Base-by-base conservation (phyloP, 2,329 filamentous ascomycete species). In the Colletotrichum echinochloae region DNA sequence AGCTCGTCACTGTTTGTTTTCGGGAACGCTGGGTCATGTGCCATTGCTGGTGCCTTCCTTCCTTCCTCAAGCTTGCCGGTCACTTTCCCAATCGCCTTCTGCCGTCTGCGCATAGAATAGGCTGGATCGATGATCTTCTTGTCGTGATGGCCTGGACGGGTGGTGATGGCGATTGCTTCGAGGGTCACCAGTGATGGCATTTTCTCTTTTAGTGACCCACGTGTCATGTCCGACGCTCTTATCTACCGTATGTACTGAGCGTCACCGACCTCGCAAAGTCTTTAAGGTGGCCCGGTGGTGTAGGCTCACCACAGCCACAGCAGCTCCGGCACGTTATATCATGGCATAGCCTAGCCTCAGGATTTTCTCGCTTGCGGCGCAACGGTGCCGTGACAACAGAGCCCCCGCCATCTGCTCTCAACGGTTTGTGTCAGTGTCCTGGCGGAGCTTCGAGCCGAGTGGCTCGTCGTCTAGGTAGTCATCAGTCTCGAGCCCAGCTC, bases 391-490 rank as follows among this genome's bases (percentile, higher is more conserved):
- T n/a, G 44, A 48, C 33, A 18, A 26, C 18, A 33, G n/a, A 48
- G 26, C 8, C 39, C 33, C 28, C 35, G 30, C 37, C 28, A 56
- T 20, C 12, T 39, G 33, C 20, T 49, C 37, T 51, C 56, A 46
- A 66, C 41, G 28, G n/a, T 35, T 35, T 46, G 20, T 9, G 41
- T 44, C 33, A 56, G 60, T 28, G 60, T 37, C 5, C n/a, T 26
- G 26, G 37, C 28, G 28, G 52, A 37, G 14, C 28, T 44, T 57
- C 44, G 35, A 54, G 37, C 48, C 37, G 16, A 48, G 62, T 63
- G 66, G 66, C 62, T 66, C 62, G 55, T 48, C 55, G 41, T 49
- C 62, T 49, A n/a, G n/a, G n/a, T n/a, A 56, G 41, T 70, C 49
- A 66, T 37, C 41, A 14, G 51, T 51, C 20, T 20, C 3, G 8